Evolutionary conservation across 192 early-diverging fungal genomes (phyloP).

Genomic region (Backusella macrospora): DNA sequence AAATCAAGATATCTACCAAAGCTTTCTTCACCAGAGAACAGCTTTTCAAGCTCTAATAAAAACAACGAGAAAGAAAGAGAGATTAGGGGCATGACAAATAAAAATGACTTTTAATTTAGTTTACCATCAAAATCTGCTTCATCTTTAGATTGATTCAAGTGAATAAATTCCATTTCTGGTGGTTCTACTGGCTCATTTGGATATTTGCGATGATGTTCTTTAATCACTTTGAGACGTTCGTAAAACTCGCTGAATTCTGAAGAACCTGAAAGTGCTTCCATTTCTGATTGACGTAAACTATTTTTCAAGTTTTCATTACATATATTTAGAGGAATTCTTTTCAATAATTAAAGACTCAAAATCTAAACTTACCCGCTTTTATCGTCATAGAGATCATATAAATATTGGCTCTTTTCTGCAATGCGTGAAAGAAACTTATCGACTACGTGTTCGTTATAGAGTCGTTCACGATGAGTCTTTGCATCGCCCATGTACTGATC

Average conservation of each 20-base stretch:
- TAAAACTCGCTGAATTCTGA: slow-evolving; percentile 87
- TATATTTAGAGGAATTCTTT: not conserved
- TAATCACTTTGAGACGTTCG: slow-evolving; percentile 76
- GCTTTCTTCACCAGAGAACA: slow-evolving; percentile 94
- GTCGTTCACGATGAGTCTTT: slow-evolving; percentile 80
- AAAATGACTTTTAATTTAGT: not conserved
- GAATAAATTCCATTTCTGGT: slow-evolving; percentile 76
- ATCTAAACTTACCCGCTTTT: slow-evolving; percentile 58
- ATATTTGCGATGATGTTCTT: slow-evolving; percentile 77
- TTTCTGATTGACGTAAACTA: slow-evolving; percentile 70
- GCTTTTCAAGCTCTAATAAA: slow-evolving; percentile 68
- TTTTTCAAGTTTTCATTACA: not conserved
- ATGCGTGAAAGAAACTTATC: slow-evolving; percentile 71
- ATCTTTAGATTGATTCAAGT: slow-evolving; percentile 53
- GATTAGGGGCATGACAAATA: not conserved
- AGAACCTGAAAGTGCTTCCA: slow-evolving; percentile 66
- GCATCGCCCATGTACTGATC: slow-evolving; percentile 76
- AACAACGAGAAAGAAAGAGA: not conserved
- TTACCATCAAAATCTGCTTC: slow-evolving; percentile 36
- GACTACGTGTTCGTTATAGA: slow-evolving; percentile 83
- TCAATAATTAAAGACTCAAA: not conserved
- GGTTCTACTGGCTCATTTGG: slow-evolving; percentile 78
- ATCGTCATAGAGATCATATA: slow-evolving; percentile 73
- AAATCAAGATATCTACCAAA: slow-evolving; percentile 87
- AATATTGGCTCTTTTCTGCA: slow-evolving; percentile 59